A percentile compares a stretch with the other conserved stretches of the same genome.
phyloP scores from a whole-genome alignment of 1,139 yeast species.

The Protomyces arabidopsidicola region DNA sequence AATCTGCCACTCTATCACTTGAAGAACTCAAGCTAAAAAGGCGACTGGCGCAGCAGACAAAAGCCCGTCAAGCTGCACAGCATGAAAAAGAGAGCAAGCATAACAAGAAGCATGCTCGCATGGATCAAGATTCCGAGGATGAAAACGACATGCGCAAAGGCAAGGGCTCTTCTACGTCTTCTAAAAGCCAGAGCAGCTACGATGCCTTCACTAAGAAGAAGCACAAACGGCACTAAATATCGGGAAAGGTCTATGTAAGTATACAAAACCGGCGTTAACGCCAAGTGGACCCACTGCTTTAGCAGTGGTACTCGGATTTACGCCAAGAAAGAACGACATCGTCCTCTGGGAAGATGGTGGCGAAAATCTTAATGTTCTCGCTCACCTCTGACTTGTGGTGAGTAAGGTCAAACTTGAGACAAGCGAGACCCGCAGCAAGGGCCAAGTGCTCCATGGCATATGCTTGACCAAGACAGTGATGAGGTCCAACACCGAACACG shows the following conservation, averaged over 20 bases:
- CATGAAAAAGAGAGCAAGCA: background rate
- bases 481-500: conserved; percentile 96
- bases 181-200: background rate
- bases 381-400: conserved; percentile 78
- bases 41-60: background rate
- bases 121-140: background rate
- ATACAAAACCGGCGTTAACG: background rate
- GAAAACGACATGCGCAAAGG: background rate
- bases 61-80: background rate
- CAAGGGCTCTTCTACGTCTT: background rate
- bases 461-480: conserved; percentile 88
- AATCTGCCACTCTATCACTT: background rate
- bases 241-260: background rate
- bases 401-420: conserved; percentile 68
- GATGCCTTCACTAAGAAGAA: background rate
- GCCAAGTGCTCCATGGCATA: conserved; percentile 88
- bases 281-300: background rate
- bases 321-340: conserved; percentile 17
- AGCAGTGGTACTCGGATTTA: conserved; percentile 12
- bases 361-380: conserved; percentile 91
- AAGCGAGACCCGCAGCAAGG: conserved; percentile 83
- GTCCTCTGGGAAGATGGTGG: conserved; percentile 96
- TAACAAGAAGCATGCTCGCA: background rate
- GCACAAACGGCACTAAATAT: background rate
- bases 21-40: background rate